These are phyloP conservation scores for Penicillium chermesinum DNA, from an alignment of 495 filamentous ascomycete genomes.

Conservation along the genomic window DNA sequence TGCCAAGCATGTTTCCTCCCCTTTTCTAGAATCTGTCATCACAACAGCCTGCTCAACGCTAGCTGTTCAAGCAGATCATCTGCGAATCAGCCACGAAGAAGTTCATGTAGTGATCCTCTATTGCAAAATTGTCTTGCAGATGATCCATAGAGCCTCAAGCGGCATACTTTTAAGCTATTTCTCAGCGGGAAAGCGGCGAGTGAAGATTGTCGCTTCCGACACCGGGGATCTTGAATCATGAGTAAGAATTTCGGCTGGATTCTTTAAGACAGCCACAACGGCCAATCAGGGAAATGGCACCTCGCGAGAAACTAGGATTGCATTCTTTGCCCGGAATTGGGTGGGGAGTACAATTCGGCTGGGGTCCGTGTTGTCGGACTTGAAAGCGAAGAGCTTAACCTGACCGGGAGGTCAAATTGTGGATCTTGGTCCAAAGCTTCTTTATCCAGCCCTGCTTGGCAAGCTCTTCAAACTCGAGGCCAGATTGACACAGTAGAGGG, in stretches of 20 bases:
- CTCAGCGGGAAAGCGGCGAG: constrained; percentile 14
- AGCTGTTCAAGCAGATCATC: constrained; percentile 17
- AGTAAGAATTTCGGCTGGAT: constrained; percentile 12
- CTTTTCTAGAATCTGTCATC: constrained; percentile 10
- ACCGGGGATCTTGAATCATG: constrained; percentile 9
- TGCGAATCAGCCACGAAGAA: constrained; percentile 23
- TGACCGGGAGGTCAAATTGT: constrained; percentile 39
- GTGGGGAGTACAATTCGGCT: constrained; percentile 14
- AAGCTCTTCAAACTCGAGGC: constrained; percentile 42
- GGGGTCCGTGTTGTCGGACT: constrained; percentile 34
- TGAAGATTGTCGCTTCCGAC: constrained; percentile 26
- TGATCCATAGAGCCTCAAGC: constrained; percentile 7
- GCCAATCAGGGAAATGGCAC: constrained; percentile 21
- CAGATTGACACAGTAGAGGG: constrained; percentile 37
- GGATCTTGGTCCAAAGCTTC: constrained; percentile 30
- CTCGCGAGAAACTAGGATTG: neutral
- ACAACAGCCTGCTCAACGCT: constrained; percentile 13
- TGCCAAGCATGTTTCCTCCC: constrained; percentile 8
- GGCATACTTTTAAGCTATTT: constrained; percentile 10
- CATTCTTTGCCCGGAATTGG: constrained; percentile 12
- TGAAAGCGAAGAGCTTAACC: constrained; percentile 45
- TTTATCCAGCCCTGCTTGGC: constrained; percentile 42
- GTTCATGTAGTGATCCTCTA: constrained; percentile 25
- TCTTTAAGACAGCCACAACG: constrained; percentile 24
- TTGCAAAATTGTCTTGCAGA: no score